phyloP scores from a whole-genome alignment of 768 basidiomycete genomes.

The Podaxis sp. region DNA sequence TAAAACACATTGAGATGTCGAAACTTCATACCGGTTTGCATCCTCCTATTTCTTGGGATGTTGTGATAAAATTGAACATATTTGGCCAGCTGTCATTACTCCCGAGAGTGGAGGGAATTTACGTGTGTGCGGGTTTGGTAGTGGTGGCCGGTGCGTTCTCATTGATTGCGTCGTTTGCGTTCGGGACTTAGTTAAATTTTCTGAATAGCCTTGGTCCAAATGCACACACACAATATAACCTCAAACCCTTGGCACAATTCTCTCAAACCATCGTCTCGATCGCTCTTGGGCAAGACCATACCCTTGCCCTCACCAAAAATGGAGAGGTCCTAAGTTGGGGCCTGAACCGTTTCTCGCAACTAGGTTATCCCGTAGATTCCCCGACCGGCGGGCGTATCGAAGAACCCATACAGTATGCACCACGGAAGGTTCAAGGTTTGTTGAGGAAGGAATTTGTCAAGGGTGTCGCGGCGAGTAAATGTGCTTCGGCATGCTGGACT shows the following conservation, averaged over 20 bases:
- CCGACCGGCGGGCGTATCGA: constrained; percentile 47
- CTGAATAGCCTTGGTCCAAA: constrained; percentile 63
- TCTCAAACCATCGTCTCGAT: constrained; percentile 60
- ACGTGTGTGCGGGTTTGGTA: constrained; percentile 86
- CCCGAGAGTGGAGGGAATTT: constrained; percentile 72
- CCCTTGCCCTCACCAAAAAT: constrained; percentile 73
- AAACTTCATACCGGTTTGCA: constrained; percentile 80
- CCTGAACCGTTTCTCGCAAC: constrained; percentile 82
- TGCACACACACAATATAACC: constrained; percentile 76
- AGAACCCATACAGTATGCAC: constrained; percentile 73
- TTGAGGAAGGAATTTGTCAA: constrained; percentile 76
- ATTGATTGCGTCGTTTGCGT: not conserved
- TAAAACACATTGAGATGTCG: constrained; percentile 76
- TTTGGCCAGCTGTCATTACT: constrained; percentile 56
- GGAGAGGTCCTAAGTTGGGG: constrained; percentile 94
- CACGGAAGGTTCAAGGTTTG: constrained; percentile 71
- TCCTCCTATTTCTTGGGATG: not conserved
- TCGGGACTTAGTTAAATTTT: not conserved
- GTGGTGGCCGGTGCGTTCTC: constrained; percentile 70
- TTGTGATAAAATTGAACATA: constrained; percentile 20
- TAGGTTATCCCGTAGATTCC: constrained; percentile 81
- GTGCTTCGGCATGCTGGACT: constrained; percentile 90
- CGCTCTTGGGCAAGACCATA: constrained; percentile 93
- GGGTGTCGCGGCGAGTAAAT: constrained; percentile 86
- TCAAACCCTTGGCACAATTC: constrained; percentile 61